Base-by-base conservation (phyloP, 345 rosid genomes). In the Corchorus capsularis region DNA sequence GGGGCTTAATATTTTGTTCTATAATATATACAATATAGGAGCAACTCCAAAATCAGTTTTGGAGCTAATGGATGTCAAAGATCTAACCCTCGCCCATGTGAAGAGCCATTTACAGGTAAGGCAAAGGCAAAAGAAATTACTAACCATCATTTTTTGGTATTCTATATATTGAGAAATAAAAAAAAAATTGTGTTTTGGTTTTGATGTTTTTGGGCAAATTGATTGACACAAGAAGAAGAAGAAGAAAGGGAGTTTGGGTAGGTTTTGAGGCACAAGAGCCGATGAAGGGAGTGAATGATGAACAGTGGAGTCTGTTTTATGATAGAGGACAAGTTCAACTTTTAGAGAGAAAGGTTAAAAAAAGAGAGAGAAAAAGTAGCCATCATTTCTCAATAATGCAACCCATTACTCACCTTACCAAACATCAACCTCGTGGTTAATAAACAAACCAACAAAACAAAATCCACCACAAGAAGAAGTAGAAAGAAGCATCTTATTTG, bases 71-170 rank as follows among this genome's bases (percentile, higher is more conserved):
- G 93, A 87, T 86, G 94, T 87, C 59, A 87, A 82, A 66, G 97
- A 91, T 83, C 89, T 92, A 56, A 89, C 93, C 3, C 85, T 92
- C 14, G 88, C 97, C 64, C 97, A 92, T 75, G 97, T 90, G 34
- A 92, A 92, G 78, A 92, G 97, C 84, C 97, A 90, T 80, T 85
- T 92, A 62, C 97, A 92, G 97, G 97, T 89, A 67, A 79, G 80
- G 82, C 81, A 16, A 50, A 8, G 27, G n/a, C 43, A 50, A 69
- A 8, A 0, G 32, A 34, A 63, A 14, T 2, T 37, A n/a, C n/a
- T n/a, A 27, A 16, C 41, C 7, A 32, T 62, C 4, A 61, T 20
- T 35, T 37, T 75, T 16, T 4, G 0, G 2, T 27, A 27, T 27
- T 27, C 27, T 27, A 27, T 27, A 27, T 27, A 27, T 27, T 27